Percentiles rank a stretch among this genome's conserved stretches.
Conservation (phyloP, 108 stramenopile species). For the Skeletonema potamos region DNA sequence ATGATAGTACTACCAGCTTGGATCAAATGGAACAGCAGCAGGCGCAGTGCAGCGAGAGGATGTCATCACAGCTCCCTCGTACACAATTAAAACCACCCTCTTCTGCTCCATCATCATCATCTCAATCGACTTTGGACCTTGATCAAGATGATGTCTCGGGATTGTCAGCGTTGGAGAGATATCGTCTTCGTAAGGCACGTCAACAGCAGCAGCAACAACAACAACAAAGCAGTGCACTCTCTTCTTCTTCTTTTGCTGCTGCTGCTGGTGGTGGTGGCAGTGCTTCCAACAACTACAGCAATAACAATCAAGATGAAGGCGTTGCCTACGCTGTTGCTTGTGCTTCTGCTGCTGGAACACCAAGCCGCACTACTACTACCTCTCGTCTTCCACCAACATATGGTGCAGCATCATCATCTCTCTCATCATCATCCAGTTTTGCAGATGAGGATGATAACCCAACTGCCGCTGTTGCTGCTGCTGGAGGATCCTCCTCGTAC, state of each 20-base stretch:
- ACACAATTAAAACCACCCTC: conserved; percentile 5
- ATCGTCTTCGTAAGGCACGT: conserved; percentile 16
- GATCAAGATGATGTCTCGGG: conserved; percentile 37
- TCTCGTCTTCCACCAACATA: not conserved
- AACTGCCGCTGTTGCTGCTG: not conserved
- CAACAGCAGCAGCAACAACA: not conserved
- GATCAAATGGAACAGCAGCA: not conserved
- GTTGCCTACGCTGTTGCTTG: too few species aligned
- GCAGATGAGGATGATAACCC: conserved; percentile 12
- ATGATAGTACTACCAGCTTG: not conserved
- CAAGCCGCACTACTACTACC: not conserved
- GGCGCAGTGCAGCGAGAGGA: not conserved
- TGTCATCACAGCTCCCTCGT: not conserved
- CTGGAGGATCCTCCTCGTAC: not conserved
- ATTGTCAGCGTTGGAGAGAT: conserved; percentile 29
- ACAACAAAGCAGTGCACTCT: too few species aligned
- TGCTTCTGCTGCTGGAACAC: not conserved
- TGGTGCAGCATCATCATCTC: not conserved
- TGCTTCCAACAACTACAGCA: not conserved
- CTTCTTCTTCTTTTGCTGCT: too few species aligned
- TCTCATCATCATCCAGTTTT: conserved; percentile 6
- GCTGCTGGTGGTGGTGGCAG: not conserved
- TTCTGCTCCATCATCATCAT: conserved; percentile 1
- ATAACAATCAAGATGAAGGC: not conserved
- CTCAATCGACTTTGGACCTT: not conserved